Evolutionary conservation across 164 flowering plant species (phyloP), one percentile per base, ranked within the genome.

Genomic region (Vitis amurensis): DNA sequence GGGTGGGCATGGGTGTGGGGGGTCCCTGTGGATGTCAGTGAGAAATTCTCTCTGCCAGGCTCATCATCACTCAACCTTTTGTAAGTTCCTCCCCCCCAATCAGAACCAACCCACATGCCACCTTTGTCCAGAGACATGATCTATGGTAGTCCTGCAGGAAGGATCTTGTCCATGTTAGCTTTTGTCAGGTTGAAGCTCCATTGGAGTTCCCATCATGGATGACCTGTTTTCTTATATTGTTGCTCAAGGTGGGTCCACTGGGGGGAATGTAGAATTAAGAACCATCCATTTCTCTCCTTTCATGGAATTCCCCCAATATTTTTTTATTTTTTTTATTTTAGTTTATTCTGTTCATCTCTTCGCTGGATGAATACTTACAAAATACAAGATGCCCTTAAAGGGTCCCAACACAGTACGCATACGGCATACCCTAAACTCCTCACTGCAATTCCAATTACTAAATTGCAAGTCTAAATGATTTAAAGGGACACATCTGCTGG

Each of bases 91-190:
- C 8, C 37, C 15, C 59, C 62, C 76, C 74, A 80, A 73, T 75
- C 14, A 61, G 59, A 63, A 67, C 48, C 71, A 57, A 30, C 55
- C 73, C 79, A 75, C 82, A 77, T 82, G 82, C 69, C 53, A 52
- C 11, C 57, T 50, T 63, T 75, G 49, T 67, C 50, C 63, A 67
- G 70, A 62, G 68, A 73, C 81, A 77, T 75, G 69, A 79, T 78
- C 80, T 69, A 52, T 61, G 50, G 62, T 67, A 68, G 64, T 57
- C 71, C 71, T 71, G 84, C 74, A 64, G 66, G 59, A 74, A 30
- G 81, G 84, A 79, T 81, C 77, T 73, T 77, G 79, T 77, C 74
- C 74, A 29, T 65, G 69, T 57, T 67, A 59, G 74, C 83, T 83
- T 83, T 83, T 79, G 81, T 75, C 87, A 83, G 80, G 56, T 73